Conservation (phyloP, 805 yeast species). For the Komagataella pastoris region DNA sequence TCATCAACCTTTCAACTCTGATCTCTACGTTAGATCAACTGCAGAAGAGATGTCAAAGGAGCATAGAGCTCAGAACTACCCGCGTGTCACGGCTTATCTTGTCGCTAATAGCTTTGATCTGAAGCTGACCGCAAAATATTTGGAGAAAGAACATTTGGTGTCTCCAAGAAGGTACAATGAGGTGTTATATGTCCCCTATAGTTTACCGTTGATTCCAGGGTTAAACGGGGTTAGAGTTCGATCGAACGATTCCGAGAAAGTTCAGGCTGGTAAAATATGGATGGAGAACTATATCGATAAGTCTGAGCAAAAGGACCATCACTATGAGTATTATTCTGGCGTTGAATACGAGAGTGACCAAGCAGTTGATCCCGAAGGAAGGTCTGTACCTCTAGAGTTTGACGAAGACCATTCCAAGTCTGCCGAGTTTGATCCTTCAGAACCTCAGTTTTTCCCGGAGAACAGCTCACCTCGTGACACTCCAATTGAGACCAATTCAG, state of each 20-base stretch:
- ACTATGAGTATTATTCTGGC: conserved; percentile 83
- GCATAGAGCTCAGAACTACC: conserved; percentile 45
- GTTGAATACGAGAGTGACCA: conserved; percentile 23
- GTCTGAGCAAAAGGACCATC: conserved; percentile 81
- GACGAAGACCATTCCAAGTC: conserved; percentile 22
- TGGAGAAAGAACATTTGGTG: conserved; percentile 63
- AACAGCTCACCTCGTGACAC: conserved; percentile 18
- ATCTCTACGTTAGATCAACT: conserved; percentile 15
- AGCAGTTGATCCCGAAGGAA: neutral
- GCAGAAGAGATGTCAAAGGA: conserved; percentile 52
- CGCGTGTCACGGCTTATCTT: conserved; percentile 86
- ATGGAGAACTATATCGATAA: conserved; percentile 73
- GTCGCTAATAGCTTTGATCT: conserved; percentile 75
- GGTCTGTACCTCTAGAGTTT: neutral
- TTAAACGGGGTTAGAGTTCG: conserved; percentile 62
- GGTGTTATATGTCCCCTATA: conserved; percentile 82
- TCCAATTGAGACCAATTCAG: conserved; percentile 1
- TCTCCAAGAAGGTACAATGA: conserved; percentile 85
- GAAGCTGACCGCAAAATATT: conserved; percentile 45
- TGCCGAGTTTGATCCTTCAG: conserved; percentile 77
- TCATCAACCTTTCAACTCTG: conserved; percentile 11
- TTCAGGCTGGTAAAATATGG: conserved; percentile 23
- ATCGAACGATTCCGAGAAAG: conserved; percentile 41
- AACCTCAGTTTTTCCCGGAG: conserved; percentile 75
- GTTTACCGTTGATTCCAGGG: conserved; percentile 80